Evolutionary conservation across 139 green algal genomes (phyloP), one percentile per base, ranked within the genome.

Genomic region (Tetradesmus obliquus): DNA sequence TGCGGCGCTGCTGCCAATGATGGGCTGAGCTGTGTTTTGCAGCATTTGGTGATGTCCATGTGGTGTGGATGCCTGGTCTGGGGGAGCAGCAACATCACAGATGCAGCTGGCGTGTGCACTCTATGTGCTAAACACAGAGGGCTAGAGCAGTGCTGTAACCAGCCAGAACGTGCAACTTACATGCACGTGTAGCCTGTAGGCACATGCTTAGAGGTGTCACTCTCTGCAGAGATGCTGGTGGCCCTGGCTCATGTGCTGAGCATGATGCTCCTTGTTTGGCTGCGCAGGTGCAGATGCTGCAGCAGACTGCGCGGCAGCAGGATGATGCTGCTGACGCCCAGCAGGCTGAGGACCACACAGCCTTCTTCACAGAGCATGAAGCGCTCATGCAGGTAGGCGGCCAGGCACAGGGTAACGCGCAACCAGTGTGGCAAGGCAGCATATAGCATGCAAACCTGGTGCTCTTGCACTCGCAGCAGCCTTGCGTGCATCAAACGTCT

Each of bases 301-400:
- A 85, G 87, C 71, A 83, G 86, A 84, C n/a, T 69, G 71, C 71
- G n/a, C 69, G 86, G 13, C 66, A 90, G 13, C 66, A 90, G 8
- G 51, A 51, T 57, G 57, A 88, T 22, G 82, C 74, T n/a, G 82
- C 81, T 32, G 82, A 84, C 15, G 81, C 13, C 6, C 51, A 82
- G 53, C 58, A 89, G 45, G 24, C 45, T 54, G 58, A 51, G 54
- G 58, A 22, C 4, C 54, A 84, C 54, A 51, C 24, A 60, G 82
- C 72, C 22, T 79, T 80, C 55, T 20, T 55, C 60, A 72, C 83
- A 22, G 90, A 90, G 81, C 55, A 87, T 51, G 90, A 92, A 72
- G 69, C 89, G 10, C 83, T 92, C 55, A 92, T 92, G 90, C 83
- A 90, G 89, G 89, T 88, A 69, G 7, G 87, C 13, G 5, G 22